phyloP scores from a whole-genome alignment of 306 rosid species.

The Acacia crassicarpa region DNA sequence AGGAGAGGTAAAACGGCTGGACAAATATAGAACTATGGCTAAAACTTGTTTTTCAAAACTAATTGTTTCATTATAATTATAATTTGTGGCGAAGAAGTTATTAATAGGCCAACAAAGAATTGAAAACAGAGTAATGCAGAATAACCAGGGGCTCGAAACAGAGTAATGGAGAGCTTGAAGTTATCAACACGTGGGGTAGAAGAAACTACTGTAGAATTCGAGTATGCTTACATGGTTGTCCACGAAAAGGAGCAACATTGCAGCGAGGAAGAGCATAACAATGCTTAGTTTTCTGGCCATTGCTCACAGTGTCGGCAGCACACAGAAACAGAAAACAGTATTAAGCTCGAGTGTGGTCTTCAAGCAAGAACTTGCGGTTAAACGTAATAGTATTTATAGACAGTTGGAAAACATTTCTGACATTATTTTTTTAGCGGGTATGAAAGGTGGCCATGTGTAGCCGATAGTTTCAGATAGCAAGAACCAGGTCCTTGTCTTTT shows the following conservation, averaged over 20 bases:
- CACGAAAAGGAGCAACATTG: constrained; percentile 32
- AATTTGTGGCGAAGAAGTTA: background rate
- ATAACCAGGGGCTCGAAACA: background rate
- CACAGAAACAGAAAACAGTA: background rate
- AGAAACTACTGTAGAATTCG: background rate
- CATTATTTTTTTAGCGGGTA: background rate
- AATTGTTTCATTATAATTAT: background rate
- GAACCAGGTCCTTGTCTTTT: background rate
- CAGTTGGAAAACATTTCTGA: background rate
- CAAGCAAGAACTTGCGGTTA: background rate
- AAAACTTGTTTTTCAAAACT: background rate
- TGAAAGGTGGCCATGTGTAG: background rate
- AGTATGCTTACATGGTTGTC: constrained; percentile 50
- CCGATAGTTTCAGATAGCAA: background rate
- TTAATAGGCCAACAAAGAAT: background rate
- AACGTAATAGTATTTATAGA: constrained; percentile 23
- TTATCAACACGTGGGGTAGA: background rate
- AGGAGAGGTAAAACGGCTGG: background rate
- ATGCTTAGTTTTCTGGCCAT: constrained; percentile 37
- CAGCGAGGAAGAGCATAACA: constrained; percentile 1
- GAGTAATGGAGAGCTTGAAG: constrained; percentile 5
- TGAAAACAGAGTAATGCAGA: background rate
- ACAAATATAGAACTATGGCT: background rate
- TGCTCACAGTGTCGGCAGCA: background rate
- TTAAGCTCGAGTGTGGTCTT: background rate